These are phyloP conservation scores for Colletotrichum truncatum DNA, from an alignment of 2,329 filamentous ascomycete genomes.

Conservation along the genomic window DNA sequence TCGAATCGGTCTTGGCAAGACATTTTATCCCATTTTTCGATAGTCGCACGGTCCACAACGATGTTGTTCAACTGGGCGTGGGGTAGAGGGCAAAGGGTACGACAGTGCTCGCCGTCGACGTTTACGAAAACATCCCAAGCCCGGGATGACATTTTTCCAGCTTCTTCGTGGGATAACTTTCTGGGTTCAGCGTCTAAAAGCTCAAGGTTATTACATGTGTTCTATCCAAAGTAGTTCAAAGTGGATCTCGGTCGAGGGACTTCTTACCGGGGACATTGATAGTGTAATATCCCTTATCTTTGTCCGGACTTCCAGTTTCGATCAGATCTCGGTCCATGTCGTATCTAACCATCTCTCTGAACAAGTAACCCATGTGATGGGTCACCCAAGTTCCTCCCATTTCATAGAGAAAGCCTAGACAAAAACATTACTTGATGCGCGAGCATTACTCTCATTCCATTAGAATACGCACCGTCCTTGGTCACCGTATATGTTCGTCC, in stretches of 20 bases:
- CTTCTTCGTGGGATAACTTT: conserved; percentile 37
- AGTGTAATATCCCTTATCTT: conserved; percentile 27
- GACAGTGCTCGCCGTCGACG: conserved; percentile 37
- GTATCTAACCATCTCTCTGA: conserved; percentile 55
- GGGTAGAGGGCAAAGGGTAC: conserved; percentile 35
- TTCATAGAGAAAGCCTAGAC: conserved; percentile 43
- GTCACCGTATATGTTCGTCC: conserved; percentile 49
- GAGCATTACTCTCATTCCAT: background rate
- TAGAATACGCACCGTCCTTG: conserved; percentile 39
- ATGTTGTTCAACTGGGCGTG: conserved; percentile 33
- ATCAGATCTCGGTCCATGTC: conserved; percentile 41
- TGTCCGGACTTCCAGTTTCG: background rate
- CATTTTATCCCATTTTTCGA: conserved; percentile 35
- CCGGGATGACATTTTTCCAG: conserved; percentile 33
- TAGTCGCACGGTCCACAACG: conserved; percentile 27
- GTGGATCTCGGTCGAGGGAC: no score
- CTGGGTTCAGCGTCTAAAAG: conserved; percentile 30
- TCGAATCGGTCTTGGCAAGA: conserved; percentile 40
- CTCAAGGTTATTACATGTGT: no score
- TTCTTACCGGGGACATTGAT: conserved; percentile 1
- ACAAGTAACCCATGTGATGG: conserved; percentile 50
- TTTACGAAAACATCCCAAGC: conserved; percentile 38
- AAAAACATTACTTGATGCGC: background rate
- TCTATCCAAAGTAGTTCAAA: no score
- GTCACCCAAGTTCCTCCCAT: conserved; percentile 55